phyloP scores from a whole-genome alignment of 1,284 basidiomycete genomes.

The Flammula alnicola region DNA sequence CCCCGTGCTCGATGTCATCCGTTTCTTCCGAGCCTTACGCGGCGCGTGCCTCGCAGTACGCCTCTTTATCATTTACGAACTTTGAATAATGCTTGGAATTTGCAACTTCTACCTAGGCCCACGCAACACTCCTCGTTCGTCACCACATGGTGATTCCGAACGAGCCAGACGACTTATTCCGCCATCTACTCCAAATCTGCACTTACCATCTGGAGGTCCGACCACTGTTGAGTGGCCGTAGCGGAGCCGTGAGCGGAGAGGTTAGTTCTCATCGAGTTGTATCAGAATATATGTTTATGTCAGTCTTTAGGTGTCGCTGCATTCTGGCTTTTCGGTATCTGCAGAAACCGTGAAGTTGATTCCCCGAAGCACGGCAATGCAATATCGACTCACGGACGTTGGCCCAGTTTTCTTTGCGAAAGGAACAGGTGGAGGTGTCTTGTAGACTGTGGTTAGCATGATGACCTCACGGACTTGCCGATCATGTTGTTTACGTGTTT shows the following conservation, averaged over 20 bases:
- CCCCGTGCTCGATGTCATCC: conserved; percentile 48
- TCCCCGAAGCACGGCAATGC: conserved; percentile 57
- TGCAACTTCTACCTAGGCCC: conserved; percentile 37
- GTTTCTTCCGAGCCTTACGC: conserved; percentile 61
- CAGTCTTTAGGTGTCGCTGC: conserved; percentile 60
- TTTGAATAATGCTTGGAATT: neutral
- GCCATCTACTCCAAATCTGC: conserved; percentile 58
- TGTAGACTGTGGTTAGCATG: too few relatives aligned
- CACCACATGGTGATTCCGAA: conserved; percentile 61
- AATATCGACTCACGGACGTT: conserved; percentile 70
- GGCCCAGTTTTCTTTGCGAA: conserved; percentile 70
- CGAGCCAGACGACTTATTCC: conserved; percentile 62
- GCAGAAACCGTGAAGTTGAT: conserved; percentile 45
- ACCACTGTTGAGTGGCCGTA: conserved; percentile 70
- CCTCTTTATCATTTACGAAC: neutral
- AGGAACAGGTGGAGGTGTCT: conserved; percentile 66
- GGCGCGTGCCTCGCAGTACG: conserved; percentile 60
- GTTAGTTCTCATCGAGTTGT: conserved; percentile 39
- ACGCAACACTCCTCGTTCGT: conserved; percentile 59
- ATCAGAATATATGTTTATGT: conserved; percentile 1
- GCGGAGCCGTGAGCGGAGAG: conserved; percentile 77
- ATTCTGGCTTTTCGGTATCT: conserved; percentile 53
- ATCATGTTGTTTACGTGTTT: too few relatives aligned
- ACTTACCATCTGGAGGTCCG: conserved; percentile 71
- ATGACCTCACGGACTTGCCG: too few relatives aligned